Percentiles rank a stretch among this genome's conserved stretches.
Conservation (phyloP, 2,329 filamentous ascomycete genomes). For the Arthrocladium fulminans region DNA sequence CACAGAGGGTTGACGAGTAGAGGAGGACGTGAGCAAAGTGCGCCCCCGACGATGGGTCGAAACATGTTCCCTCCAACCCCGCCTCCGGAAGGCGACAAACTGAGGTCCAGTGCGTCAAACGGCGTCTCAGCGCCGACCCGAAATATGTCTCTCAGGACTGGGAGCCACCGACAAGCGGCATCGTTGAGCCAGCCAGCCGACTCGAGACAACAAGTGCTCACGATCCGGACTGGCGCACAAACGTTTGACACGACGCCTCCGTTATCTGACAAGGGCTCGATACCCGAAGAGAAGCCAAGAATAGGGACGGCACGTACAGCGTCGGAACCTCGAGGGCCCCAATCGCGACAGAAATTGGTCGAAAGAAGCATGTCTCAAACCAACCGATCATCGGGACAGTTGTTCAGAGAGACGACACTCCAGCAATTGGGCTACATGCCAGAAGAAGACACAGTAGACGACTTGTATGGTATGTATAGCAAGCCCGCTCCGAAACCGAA, state of each 20-base stretch:
- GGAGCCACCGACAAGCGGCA: background rate
- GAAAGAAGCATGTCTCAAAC: conserved; percentile 9
- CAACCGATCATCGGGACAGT: conserved; percentile 20
- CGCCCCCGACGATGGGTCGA: conserved; percentile 61
- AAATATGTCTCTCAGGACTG: conserved; percentile 19
- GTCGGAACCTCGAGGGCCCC: conserved; percentile 43
- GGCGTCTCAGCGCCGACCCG: conserved; percentile 25
- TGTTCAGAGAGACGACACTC: conserved; percentile 27
- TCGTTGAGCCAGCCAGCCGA: conserved; percentile 3
- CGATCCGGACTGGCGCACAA: background rate
- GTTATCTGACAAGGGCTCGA: conserved; percentile 15
- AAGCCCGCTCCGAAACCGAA: conserved; percentile 53
- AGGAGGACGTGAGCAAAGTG: conserved; percentile 62
- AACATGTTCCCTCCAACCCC: conserved; percentile 97
- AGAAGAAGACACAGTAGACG: conserved; percentile 33
- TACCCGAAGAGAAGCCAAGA: conserved; percentile 31
- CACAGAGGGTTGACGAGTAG: conserved; percentile 73
- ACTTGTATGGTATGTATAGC: conserved; percentile 37
- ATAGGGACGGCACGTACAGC: conserved; percentile 42
- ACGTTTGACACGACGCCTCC: conserved; percentile 3
- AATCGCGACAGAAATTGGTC: conserved; percentile 19
- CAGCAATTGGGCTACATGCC: conserved; percentile 27
- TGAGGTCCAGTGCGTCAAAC: conserved; percentile 4
- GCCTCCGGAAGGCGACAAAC: conserved; percentile 76
- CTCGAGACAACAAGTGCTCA: background rate